Conservation (phyloP, 768 basidiomycete species). For the Lentinula boryana region DNA sequence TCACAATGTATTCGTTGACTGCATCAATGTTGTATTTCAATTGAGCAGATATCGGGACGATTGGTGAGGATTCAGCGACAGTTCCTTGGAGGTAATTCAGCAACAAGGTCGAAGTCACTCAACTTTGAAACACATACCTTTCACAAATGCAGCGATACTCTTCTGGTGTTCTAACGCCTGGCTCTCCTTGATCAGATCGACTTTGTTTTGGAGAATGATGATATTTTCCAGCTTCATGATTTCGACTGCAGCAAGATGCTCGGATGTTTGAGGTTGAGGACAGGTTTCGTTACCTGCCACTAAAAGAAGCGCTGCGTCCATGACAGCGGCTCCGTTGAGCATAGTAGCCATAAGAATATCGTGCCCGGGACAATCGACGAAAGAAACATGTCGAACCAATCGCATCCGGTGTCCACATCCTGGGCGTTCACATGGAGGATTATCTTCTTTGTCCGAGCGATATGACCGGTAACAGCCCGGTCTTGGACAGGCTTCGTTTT, state of each 20-base stretch:
- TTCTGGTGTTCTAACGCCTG: conserved; percentile 95
- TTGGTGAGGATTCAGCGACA: conserved; percentile 94
- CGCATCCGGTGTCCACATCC: conserved; percentile 90
- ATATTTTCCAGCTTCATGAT: conserved; percentile 99
- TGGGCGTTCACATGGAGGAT: conserved; percentile 88
- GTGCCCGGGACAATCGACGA: conserved; percentile 97
- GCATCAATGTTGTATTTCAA: conserved; percentile 99
- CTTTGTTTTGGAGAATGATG: conserved; percentile 98
- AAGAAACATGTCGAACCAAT: conserved; percentile 93
- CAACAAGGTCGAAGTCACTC: background rate
- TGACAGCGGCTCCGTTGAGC: conserved; percentile 99
- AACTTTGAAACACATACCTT: conserved; percentile 45
- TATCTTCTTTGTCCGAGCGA: conserved; percentile 89
- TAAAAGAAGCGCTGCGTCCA: conserved; percentile 96
- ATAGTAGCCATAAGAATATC: conserved; percentile 99
- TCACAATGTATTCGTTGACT: conserved; percentile 97
- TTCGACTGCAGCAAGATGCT: conserved; percentile 97
- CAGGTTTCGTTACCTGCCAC: conserved; percentile 98
- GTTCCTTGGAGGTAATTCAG: conserved; percentile 47
- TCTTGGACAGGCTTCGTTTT: conserved; percentile 87
- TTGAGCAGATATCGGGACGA: conserved; percentile 98
- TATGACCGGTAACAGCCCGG: conserved; percentile 95
- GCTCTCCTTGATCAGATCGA: conserved; percentile 93
- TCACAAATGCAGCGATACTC: conserved; percentile 92
- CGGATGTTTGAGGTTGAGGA: conserved; percentile 97